Evolutionary conservation across 179 eudicot species (phyloP), one percentile per base, ranked within the genome.

Genomic region (Beta lomatogona): DNA sequence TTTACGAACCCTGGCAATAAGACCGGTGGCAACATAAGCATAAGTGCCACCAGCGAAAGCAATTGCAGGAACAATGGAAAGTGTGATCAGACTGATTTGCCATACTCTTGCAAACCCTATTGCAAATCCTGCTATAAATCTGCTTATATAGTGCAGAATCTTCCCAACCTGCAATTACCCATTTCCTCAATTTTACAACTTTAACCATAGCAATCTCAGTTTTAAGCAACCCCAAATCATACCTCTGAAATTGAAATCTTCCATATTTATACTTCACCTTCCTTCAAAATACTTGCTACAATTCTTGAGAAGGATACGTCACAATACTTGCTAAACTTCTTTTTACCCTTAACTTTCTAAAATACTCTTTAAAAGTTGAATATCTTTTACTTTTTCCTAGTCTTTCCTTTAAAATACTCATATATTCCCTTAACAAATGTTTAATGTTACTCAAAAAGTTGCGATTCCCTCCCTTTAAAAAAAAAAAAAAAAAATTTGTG

Each of bases 51-150:
- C 98, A 21, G 99, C 98, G 61, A 91, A 75, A 61, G 97, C 99
- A 14, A 96, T 94, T 14, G 91, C 87, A 48, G 98, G 98, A 2
- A 96, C 95, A 74, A 96, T 96, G 5, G 97, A 93, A 52, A 96
- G 94, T 0, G 99, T 96, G 9, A 96, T 94, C 16, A 96, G 86
- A 85, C 95, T 96, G 74, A 96, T 94, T 70, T 96, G 99, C 99
- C 99, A 96, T 18, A 96, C 97, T 74, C 93, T 86, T 13, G 77
- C 81, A 85, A 96, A 96, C 55, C 99, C 99, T 3, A 96, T 92
- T n/a, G 88, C 80, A 82, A 96, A 96, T 4, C 99, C 99, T 9
- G 87, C 89, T 48, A 96, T 18, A 77, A 96, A 96, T 25, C 99
- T 87, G 92, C 98, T 93, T 53, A 94, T 65, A 80, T 96, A 96